Evolutionary conservation across 192 early-diverging fungal genomes (phyloP).

Genomic region (Geranomyces variabilis): DNA sequence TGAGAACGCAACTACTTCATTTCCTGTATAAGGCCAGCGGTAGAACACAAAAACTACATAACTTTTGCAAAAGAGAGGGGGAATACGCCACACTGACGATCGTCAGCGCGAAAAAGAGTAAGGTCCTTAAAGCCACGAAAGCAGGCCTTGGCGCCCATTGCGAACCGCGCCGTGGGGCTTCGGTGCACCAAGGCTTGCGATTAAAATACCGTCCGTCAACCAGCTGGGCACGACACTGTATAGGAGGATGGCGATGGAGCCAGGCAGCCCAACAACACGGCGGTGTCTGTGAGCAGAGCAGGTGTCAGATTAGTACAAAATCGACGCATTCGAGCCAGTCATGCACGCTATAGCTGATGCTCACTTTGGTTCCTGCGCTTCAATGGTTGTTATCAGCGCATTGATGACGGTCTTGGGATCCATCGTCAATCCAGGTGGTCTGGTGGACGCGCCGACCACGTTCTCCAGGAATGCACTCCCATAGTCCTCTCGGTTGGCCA

Average conservation of each 20-base stretch:
- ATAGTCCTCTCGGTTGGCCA: slow-evolving; percentile 6
- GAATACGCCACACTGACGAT: too few species aligned
- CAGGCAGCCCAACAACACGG: neutral
- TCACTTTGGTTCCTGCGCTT: neutral
- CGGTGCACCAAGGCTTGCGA: neutral
- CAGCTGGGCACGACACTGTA: neutral
- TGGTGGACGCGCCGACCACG: neutral
- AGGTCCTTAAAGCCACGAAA: neutral
- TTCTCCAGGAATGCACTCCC: neutral
- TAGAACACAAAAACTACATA: too few species aligned
- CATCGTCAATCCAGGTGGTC: slow-evolving; percentile 15
- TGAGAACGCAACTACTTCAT: too few species aligned
- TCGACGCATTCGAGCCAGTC: too few species aligned
- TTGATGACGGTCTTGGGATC: neutral
- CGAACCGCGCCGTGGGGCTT: neutral
- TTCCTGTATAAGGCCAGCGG: too few species aligned
- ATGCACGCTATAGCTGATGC: too few species aligned
- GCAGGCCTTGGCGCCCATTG: neutral
- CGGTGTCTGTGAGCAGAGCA: neutral
- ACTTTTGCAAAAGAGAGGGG: too few species aligned
- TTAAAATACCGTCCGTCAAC: neutral
- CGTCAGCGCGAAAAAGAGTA: too few species aligned
- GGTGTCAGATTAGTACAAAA: neutral
- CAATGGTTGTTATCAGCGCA: neutral
- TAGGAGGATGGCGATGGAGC: neutral